A percentile compares a stretch with the other conserved stretches of the same genome.
These are phyloP conservation scores for Ceratobasidium sp. DNA, from an alignment of 1,284 basidiomycete genomes.

Conservation along the genomic window DNA sequence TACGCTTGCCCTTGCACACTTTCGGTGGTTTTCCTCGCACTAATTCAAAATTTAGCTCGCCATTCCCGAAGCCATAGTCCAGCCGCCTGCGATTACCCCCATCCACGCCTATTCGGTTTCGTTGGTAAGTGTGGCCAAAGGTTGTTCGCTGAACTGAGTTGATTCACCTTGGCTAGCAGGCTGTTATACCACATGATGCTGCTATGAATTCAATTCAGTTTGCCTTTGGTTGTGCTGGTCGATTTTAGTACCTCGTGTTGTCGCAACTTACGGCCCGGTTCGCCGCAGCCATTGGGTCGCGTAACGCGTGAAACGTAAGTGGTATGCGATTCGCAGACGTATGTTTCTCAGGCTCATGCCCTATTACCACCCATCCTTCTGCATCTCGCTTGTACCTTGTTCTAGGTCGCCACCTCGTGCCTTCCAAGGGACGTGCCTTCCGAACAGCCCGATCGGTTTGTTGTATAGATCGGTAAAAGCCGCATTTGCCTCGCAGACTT, in stretches of 20 bases:
- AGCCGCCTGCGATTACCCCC: neutral
- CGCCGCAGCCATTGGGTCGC: neutral
- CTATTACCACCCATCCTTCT: neutral
- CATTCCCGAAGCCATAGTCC: constrained; percentile 9
- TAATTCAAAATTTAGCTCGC: constrained; percentile 1
- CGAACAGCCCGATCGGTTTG: constrained; percentile 11
- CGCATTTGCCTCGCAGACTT: neutral
- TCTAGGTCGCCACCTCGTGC: neutral
- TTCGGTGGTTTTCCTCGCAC: neutral
- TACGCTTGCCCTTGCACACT: constrained; percentile 5
- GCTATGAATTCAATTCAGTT: constrained; percentile 18
- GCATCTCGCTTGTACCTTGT: neutral
- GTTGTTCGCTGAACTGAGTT: constrained; percentile 16
- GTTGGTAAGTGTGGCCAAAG: neutral
- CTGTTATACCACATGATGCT: neutral
- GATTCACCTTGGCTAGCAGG: neutral
- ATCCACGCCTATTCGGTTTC: neutral
- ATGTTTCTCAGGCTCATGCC: neutral
- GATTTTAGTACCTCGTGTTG: neutral
- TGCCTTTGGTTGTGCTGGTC: neutral
- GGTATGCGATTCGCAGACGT: neutral
- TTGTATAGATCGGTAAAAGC: neutral
- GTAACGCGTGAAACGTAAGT: neutral
- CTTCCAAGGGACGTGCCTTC: neutral
- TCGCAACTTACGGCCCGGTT: neutral